Percentiles rank a stretch among this genome's conserved stretches.
phyloP scores from a whole-genome alignment of 2,329 filamentous ascomycete species.

The Arachnomyces sp. region DNA sequence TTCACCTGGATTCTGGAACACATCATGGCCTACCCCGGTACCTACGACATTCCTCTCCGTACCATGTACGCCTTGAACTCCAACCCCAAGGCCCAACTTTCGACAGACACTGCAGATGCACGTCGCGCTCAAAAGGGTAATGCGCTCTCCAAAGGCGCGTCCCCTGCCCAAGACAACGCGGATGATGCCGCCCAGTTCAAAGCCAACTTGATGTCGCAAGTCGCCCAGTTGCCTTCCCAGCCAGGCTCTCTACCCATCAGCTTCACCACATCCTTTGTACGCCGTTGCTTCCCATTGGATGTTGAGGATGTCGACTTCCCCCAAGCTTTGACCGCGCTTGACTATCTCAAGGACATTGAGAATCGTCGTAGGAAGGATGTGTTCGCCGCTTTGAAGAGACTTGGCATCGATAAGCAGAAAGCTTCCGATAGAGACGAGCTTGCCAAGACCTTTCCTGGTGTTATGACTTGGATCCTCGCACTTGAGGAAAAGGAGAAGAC shows the following conservation, averaged over 20 bases:
- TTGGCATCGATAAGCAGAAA: slow-evolving; percentile 44
- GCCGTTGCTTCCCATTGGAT: slow-evolving; percentile 49
- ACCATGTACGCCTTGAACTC: slow-evolving; percentile 62
- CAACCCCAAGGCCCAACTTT: slow-evolving; percentile 38
- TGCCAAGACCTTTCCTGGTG: slow-evolving; percentile 44
- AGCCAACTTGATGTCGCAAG: slow-evolving; percentile 40
- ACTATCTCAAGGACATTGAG: slow-evolving; percentile 59
- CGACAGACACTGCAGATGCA: slow-evolving; percentile 26
- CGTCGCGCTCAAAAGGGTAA: slow-evolving; percentile 9
- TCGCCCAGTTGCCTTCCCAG: slow-evolving; percentile 51
- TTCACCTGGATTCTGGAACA: slow-evolving; percentile 51
- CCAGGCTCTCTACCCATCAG: slow-evolving; percentile 53
- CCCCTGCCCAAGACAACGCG: slow-evolving; percentile 19
- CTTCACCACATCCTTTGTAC: slow-evolving; percentile 56
- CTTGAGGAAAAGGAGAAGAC: slow-evolving; percentile 44
- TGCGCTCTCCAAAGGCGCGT: slow-evolving; percentile 18
- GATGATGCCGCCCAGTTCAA: slow-evolving; percentile 36
- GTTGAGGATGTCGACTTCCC: slow-evolving; percentile 55
- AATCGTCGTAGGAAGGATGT: slow-evolving; percentile 52
- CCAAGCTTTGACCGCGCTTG: slow-evolving; percentile 56
- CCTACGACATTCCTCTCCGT: slow-evolving; percentile 57
- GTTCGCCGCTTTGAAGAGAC: slow-evolving; percentile 43
- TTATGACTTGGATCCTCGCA: slow-evolving; percentile 47
- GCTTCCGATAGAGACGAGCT: slow-evolving; percentile 42
- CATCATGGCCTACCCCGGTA: slow-evolving; percentile 52